Percentiles rank a stretch among this genome's conserved stretches.
Conservation (phyloP, 2,329 filamentous ascomycete genomes). For the Sclerotinia glacialis region DNA sequence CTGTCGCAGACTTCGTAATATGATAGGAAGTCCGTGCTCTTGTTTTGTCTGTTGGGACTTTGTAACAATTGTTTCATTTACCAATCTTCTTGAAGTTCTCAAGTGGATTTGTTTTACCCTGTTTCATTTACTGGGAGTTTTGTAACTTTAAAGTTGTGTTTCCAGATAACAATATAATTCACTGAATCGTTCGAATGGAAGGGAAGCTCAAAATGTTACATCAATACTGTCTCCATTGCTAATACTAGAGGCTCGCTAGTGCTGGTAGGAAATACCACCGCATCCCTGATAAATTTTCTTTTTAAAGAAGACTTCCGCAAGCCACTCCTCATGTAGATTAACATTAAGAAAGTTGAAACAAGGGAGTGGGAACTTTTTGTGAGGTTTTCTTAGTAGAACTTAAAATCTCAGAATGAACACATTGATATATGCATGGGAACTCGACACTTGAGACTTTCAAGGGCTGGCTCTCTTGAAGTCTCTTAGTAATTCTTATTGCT, state of each 20-base stretch:
- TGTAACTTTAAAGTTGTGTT: background rate
- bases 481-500: constrained; percentile 1
- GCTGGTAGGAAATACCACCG: background rate
- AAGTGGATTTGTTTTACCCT: background rate
- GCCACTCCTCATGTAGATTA: constrained; percentile 5
- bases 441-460: background rate
- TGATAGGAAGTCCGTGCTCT: constrained; percentile 1
- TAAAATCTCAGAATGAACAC: background rate
- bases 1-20: background rate
- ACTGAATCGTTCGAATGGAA: background rate
- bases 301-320: background rate
- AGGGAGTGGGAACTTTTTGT: background rate
- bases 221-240: background rate
- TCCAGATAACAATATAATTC: background rate
- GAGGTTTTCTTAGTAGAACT: background rate
- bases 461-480: constrained; percentile 19
- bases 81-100: background rate
- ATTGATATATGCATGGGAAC: background rate
- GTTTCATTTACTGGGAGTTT: background rate
- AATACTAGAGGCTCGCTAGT: background rate
- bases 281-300: background rate
- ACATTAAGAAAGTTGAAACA: constrained; percentile 1
- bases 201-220: background rate
- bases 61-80: constrained; percentile 1
- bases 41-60: background rate